These are phyloP conservation scores for Ogataea angusta DNA, from an alignment of 805 yeast species.

Conservation along the genomic window DNA sequence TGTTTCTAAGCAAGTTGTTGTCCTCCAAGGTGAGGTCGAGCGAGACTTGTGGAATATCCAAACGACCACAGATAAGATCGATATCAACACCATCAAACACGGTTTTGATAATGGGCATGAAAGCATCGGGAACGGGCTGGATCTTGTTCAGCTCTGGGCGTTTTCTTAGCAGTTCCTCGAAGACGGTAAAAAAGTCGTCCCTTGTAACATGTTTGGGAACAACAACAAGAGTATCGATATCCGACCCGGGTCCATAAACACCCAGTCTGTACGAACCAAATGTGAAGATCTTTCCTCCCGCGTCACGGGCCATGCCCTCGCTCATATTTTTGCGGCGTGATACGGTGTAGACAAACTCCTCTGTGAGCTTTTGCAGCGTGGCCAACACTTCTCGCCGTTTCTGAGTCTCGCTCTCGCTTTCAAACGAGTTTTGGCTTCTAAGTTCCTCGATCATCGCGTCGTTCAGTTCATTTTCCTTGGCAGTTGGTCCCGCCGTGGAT, in stretches of 20 bases:
- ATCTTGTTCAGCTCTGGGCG: conserved; percentile 87
- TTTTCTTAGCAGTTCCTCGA: conserved; percentile 62
- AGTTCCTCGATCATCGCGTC: conserved; percentile 75
- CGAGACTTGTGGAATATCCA: conserved; percentile 85
- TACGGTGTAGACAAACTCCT: conserved; percentile 80
- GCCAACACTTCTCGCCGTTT: conserved; percentile 74
- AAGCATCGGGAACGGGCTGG: conserved; percentile 93
- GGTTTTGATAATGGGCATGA: conserved; percentile 92
- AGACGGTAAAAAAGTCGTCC: conserved; percentile 83
- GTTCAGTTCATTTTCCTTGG: conserved; percentile 72
- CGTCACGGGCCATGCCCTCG: conserved; percentile 95
- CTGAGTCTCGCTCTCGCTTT: conserved; percentile 76
- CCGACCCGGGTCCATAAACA: conserved; percentile 97
- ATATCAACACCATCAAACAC: conserved; percentile 89
- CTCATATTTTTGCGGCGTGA: conserved; percentile 84
- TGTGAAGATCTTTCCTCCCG: conserved; percentile 97
- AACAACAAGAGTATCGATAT: conserved; percentile 94
- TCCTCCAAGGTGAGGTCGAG: conserved; percentile 69
- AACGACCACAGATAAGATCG: conserved; percentile 81
- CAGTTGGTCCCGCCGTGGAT: conserved; percentile 79
- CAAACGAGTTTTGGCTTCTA: conserved; percentile 83
- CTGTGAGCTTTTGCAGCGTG: conserved; percentile 66
- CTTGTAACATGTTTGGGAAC: conserved; percentile 94
- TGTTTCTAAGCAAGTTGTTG: conserved; percentile 77
- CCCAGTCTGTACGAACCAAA: conserved; percentile 94